phyloP scores from a whole-genome alignment of 1,284 basidiomycete genomes.

The Abortiporus biennis region DNA sequence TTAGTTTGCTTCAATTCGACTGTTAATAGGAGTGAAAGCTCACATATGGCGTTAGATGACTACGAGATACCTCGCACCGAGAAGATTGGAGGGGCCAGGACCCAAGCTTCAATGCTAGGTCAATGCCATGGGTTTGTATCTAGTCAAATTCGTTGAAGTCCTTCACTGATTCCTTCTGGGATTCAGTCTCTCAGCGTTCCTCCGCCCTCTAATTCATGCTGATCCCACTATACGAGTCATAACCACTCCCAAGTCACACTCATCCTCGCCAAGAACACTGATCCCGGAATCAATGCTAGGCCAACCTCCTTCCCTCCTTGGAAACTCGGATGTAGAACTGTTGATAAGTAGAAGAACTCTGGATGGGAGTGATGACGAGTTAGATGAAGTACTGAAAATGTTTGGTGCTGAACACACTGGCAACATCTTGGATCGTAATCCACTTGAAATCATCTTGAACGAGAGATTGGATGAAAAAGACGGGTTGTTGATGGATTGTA shows the following conservation, averaged over 20 bases:
- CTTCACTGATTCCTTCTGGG: conserved; percentile 9
- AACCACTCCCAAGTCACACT: conserved; percentile 22
- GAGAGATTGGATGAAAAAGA: conserved; percentile 50
- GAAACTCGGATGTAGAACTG: conserved; percentile 1
- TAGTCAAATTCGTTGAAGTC: neutral
- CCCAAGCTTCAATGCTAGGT: conserved; percentile 17
- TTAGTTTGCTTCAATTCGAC: neutral
- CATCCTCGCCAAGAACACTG: conserved; percentile 23
- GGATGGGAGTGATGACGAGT: conserved; percentile 11
- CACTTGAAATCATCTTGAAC: conserved; percentile 37
- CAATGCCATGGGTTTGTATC: conserved; percentile 16
- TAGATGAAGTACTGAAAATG: conserved; percentile 18
- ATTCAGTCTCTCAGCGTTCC: conserved; percentile 27
- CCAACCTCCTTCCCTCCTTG: conserved; percentile 18
- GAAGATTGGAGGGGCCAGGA: conserved; percentile 15
- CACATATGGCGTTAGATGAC: conserved; percentile 25
- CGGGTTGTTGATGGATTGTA: conserved; percentile 47
- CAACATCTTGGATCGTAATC: conserved; percentile 18
- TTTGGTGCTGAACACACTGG: conserved; percentile 9
- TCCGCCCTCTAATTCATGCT: conserved; percentile 17
- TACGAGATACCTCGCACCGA: conserved; percentile 23
- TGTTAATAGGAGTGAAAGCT: neutral
- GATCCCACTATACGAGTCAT: conserved; percentile 16
- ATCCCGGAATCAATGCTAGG: conserved; percentile 32
- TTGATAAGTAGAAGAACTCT: conserved; percentile 6